Conservation (phyloP, 768 basidiomycete genomes). For the Boletus vermiculosoides region DNA sequence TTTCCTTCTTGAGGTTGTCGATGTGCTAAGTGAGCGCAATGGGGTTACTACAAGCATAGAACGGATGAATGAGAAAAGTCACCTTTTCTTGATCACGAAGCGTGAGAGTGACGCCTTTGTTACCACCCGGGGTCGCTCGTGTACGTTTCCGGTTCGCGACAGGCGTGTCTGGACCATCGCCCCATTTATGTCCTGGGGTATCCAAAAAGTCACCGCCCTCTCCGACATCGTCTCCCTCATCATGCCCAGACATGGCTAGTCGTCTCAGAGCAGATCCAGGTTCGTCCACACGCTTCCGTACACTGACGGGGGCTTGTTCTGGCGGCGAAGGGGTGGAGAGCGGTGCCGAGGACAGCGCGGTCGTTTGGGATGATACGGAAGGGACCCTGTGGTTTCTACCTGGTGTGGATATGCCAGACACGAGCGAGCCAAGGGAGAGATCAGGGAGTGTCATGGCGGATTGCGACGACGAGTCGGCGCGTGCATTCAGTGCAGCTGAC, state of each 20-base stretch:
- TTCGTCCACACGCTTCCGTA: slow-evolving; percentile 42
- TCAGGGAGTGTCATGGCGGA: slow-evolving; percentile 53
- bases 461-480: slow-evolving; percentile 42
- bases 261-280: slow-evolving; percentile 41
- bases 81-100: slow-evolving; percentile 97
- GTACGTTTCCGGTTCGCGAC: slow-evolving; percentile 45
- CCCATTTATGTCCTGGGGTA: slow-evolving; percentile 54
- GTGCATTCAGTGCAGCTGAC: slow-evolving; percentile 43
- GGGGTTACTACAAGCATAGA: not conserved
- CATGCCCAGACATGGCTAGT: slow-evolving; percentile 31
- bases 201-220: slow-evolving; percentile 48
- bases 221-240: slow-evolving; percentile 39
- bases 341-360: slow-evolving; percentile 51
- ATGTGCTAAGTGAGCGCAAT: slow-evolving; percentile 63
- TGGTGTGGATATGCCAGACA: slow-evolving; percentile 54
- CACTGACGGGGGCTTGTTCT: slow-evolving; percentile 27
- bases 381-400: slow-evolving; percentile 44
- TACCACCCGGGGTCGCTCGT: slow-evolving; percentile 26
- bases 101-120: slow-evolving; percentile 56
- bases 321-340: slow-evolving; percentile 52
- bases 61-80: slow-evolving; percentile 1
- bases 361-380: slow-evolving; percentile 50
- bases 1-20: slow-evolving; percentile 94
- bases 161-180: slow-evolving; percentile 53
- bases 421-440: slow-evolving; percentile 57